These are phyloP conservation scores for Sordaria brevicollis DNA, from an alignment of 495 filamentous ascomycete genomes.

Conservation along the genomic window DNA sequence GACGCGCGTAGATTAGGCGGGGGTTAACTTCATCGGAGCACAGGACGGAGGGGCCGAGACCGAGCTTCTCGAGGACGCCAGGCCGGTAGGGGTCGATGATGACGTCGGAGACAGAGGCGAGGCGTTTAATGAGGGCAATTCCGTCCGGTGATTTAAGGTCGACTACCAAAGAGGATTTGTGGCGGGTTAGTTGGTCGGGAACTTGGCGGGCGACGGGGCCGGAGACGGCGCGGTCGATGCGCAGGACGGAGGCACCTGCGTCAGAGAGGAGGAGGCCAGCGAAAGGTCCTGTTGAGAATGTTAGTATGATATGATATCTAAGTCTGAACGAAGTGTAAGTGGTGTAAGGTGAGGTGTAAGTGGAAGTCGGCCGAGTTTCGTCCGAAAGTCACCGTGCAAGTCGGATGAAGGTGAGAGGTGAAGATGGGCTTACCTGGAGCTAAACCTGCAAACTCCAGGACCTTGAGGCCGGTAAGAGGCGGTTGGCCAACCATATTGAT, in stretches of 20 bases:
- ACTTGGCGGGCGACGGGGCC: slow-evolving; percentile 31
- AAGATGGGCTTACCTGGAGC: slow-evolving; percentile 56
- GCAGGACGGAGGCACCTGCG: slow-evolving; percentile 77
- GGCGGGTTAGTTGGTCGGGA: slow-evolving; percentile 61
- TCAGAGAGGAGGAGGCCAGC: slow-evolving; percentile 82
- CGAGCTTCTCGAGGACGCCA: slow-evolving; percentile 75
- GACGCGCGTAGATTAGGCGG: slow-evolving; percentile 68
- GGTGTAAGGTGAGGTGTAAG: neutral
- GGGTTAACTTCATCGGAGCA: slow-evolving; percentile 46
- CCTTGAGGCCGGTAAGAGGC: slow-evolving; percentile 65
- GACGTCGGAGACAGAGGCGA: slow-evolving; percentile 58
- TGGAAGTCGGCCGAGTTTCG: neutral
- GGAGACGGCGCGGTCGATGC: slow-evolving; percentile 59
- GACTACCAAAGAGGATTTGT: slow-evolving; percentile 67
- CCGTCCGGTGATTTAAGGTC: slow-evolving; percentile 62
- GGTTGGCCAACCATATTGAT: slow-evolving; percentile 37
- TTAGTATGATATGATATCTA: neutral
- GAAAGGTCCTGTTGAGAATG: slow-evolving; percentile 59
- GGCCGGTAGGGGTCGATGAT: slow-evolving; percentile 91
- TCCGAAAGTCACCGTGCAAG: neutral
- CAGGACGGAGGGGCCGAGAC: slow-evolving; percentile 59
- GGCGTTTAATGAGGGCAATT: slow-evolving; percentile 50
- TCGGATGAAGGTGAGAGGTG: neutral
- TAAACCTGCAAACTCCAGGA: slow-evolving; percentile 82
- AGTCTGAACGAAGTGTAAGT: neutral